Conservation (phyloP, 1,284 basidiomycete species). For the Pyrrhoderma lamaoense region DNA sequence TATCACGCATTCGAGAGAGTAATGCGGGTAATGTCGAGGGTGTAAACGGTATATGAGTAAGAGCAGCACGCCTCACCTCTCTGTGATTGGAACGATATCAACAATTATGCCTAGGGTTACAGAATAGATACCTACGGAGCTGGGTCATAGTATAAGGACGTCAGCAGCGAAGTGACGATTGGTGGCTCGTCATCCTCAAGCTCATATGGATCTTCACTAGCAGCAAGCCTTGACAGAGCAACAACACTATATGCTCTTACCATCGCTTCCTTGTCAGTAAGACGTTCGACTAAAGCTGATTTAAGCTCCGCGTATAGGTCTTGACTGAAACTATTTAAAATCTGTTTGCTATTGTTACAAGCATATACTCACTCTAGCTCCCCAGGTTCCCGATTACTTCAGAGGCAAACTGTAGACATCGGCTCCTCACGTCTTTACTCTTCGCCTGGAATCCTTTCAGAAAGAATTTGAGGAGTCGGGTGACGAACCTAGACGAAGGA, state of each 20-base stretch:
- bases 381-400: slow-evolving; percentile 73
- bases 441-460: slow-evolving; percentile 83
- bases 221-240: slow-evolving; percentile 13
- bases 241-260: slow-evolving; percentile 11
- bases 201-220: slow-evolving; percentile 17
- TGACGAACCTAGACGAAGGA: slow-evolving; percentile 66
- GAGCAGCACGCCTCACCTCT: slow-evolving; percentile 21
- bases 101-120: background rate
- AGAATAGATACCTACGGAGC: slow-evolving; percentile 10
- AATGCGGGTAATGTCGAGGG: slow-evolving; percentile 58
- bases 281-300: slow-evolving; percentile 7
- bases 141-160: slow-evolving; percentile 9
- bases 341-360: background rate
- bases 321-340: slow-evolving; percentile 8
- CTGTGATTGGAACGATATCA: slow-evolving; percentile 1
- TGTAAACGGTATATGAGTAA: slow-evolving; percentile 74
- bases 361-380: slow-evolving; percentile 71
- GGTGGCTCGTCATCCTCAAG: slow-evolving; percentile 17
- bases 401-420: slow-evolving; percentile 73
- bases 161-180: slow-evolving; percentile 14
- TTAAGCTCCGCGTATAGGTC: slow-evolving; percentile 16
- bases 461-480: slow-evolving; percentile 70
- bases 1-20: slow-evolving; percentile 79
- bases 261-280: slow-evolving; percentile 15
- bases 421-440: slow-evolving; percentile 82